These are phyloP conservation scores for Salvia sclarea DNA, from an alignment of 305 asterid genomes.

Conservation along the genomic window DNA sequence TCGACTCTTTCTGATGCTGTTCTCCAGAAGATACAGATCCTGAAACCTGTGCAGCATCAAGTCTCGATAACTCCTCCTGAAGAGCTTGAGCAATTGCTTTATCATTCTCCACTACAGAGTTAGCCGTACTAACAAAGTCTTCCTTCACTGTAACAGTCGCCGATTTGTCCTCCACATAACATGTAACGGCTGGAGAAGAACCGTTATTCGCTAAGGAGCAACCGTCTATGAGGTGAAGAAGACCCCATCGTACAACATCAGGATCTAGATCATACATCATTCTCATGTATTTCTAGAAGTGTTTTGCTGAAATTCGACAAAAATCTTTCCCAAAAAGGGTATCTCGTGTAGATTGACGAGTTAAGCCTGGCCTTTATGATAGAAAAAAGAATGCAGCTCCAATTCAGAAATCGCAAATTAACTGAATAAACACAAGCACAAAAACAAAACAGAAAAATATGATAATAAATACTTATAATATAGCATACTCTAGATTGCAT, in stretches of 20 bases:
- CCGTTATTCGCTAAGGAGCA: conserved; percentile 54
- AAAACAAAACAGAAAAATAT: background rate
- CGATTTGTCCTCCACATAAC: conserved; percentile 52
- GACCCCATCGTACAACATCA: conserved; percentile 80
- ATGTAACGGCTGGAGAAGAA: conserved; percentile 58
- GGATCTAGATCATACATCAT: conserved; percentile 64
- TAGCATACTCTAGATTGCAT: background rate
- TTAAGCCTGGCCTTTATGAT: background rate
- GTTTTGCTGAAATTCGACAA: conserved; percentile 13
- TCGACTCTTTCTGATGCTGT: conserved; percentile 48
- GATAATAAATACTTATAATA: background rate
- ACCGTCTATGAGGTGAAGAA: conserved; percentile 71
- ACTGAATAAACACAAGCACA: background rate
- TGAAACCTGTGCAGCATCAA: conserved; percentile 47
- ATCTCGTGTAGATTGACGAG: conserved; percentile 4
- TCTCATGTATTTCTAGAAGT: conserved; percentile 4
- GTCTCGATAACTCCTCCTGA: conserved; percentile 78
- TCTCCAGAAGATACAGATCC: conserved; percentile 43
- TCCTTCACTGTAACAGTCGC: conserved; percentile 50
- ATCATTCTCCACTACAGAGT: conserved; percentile 57
- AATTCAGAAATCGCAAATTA: conserved; percentile 12
- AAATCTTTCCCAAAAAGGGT: conserved; percentile 1
- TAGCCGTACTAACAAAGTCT: conserved; percentile 46
- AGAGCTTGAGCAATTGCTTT: conserved; percentile 74
- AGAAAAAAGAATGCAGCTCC: conserved; percentile 20